Evolutionary conservation across 2,329 filamentous ascomycete species (phyloP).

Genomic region (Penicillium italicum): DNA sequence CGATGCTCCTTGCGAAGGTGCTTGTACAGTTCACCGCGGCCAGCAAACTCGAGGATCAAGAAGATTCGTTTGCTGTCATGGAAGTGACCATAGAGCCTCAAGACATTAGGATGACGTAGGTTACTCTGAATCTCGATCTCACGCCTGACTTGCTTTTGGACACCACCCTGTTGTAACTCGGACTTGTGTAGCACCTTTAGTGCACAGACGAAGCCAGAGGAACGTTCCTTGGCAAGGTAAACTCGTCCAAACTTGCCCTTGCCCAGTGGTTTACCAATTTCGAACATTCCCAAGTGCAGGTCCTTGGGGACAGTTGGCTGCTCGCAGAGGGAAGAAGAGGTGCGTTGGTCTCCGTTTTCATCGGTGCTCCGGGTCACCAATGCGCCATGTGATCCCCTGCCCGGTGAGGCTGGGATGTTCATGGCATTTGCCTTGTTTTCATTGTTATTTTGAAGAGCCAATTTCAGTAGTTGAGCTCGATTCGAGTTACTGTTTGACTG

Average conservation of each 20-base stretch:
- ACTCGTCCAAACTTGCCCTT: conserved; percentile 87
- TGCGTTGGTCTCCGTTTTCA: conserved; percentile 36
- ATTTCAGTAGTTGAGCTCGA: conserved; percentile 80
- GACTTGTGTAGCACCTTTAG: conserved; percentile 84
- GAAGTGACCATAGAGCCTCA: conserved; percentile 81
- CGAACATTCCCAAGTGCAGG: conserved; percentile 90
- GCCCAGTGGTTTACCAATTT: conserved; percentile 79
- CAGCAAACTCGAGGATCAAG: conserved; percentile 81
- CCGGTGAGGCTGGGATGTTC: conserved; percentile 58
- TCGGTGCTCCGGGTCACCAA: conserved; percentile 47
- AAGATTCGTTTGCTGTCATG: conserved; percentile 86
- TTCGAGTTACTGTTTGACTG: conserved; percentile 52
- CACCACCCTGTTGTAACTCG: conserved; percentile 73
- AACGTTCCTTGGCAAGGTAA: conserved; percentile 76
- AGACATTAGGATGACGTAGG: conserved; percentile 78
- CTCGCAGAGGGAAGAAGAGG: conserved; percentile 50
- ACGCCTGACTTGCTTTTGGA: conserved; percentile 81
- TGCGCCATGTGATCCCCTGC: conserved; percentile 53
- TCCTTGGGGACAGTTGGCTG: conserved; percentile 54
- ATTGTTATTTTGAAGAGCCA: conserved; percentile 75
- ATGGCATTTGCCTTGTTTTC: conserved; percentile 53
- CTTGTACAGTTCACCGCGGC: conserved; percentile 84
- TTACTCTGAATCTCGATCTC: conserved; percentile 91
- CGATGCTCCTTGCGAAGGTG: conserved; percentile 72
- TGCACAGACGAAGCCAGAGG: conserved; percentile 76